Conservation (phyloP, 306 rosid genomes). For the Alnus rubra region DNA sequence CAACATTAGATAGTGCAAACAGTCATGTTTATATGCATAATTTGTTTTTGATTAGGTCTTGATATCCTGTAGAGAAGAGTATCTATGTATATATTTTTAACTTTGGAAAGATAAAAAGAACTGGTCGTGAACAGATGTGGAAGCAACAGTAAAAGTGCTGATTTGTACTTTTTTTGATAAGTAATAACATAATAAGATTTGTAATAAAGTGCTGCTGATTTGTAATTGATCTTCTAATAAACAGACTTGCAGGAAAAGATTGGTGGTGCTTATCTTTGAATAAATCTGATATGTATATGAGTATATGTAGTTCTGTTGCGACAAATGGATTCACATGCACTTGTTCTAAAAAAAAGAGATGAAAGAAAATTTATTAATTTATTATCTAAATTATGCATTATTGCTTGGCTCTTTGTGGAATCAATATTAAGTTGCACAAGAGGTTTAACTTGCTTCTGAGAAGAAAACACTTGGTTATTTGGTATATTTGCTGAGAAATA, state of each 20-base stretch:
- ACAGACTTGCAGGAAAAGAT: background rate
- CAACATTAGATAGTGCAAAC: background rate
- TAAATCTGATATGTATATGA: background rate
- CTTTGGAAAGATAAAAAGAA: background rate
- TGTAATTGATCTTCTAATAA: background rate
- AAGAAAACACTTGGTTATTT: background rate
- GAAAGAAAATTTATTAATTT: background rate
- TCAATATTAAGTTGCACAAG: background rate
- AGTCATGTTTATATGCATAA: background rate
- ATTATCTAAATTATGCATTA: background rate
- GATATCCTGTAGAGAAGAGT: background rate
- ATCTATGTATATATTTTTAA: too few species aligned
- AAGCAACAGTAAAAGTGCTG: background rate
- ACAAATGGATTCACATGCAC: background rate
- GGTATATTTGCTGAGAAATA: background rate
- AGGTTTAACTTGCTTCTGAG: background rate
- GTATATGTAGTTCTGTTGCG: background rate
- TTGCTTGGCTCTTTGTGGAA: background rate
- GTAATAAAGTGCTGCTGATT: too few species aligned
- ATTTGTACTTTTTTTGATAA: background rate
- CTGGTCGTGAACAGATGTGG: background rate
- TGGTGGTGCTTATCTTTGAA: background rate
- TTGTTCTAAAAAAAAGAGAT: background rate
- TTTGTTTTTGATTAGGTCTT: background rate
- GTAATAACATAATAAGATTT: too few species aligned